Conservation (phyloP, 2,329 filamentous ascomycete genomes). For the Colletotrichum gloeosporioides region DNA sequence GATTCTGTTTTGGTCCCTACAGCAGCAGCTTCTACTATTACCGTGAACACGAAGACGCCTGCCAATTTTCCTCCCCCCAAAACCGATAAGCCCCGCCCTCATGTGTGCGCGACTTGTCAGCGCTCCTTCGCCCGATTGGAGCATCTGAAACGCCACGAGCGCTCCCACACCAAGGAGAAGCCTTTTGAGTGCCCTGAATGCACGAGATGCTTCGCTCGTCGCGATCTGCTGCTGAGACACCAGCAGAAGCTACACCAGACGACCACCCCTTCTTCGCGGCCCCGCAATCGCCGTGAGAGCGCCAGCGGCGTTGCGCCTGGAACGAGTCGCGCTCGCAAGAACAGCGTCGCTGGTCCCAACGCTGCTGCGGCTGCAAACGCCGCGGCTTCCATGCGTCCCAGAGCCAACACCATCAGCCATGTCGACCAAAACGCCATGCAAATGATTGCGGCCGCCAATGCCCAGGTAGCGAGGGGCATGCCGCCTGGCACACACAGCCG, state of each 20-base stretch:
- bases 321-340: slow-evolving; percentile 84
- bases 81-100: slow-evolving; percentile 95
- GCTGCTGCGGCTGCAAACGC: slow-evolving; percentile 50
- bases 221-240: slow-evolving; percentile 89
- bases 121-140: slow-evolving; percentile 94
- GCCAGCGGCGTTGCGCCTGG: slow-evolving; percentile 71
- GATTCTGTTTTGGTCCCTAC: background rate
- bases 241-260: slow-evolving; percentile 99
- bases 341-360: slow-evolving; percentile 74
- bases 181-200: slow-evolving; percentile 98
- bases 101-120: slow-evolving; percentile 89
- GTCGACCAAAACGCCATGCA: slow-evolving; percentile 80
- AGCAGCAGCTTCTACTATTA: slow-evolving; percentile 52
- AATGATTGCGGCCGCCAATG: slow-evolving; percentile 68
- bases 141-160: slow-evolving; percentile 95
- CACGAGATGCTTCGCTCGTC: slow-evolving; percentile 89
- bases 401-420: slow-evolving; percentile 96
- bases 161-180: slow-evolving; percentile 99
- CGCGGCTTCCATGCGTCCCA: slow-evolving; percentile 74
- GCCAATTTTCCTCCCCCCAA: slow-evolving; percentile 79
- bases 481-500: slow-evolving; percentile 58
- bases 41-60: slow-evolving; percentile 52
- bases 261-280: slow-evolving; percentile 84
- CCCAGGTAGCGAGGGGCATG: slow-evolving; percentile 53
- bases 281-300: slow-evolving; percentile 89